phyloP scores from a whole-genome alignment of 345 rosid genomes.

The Eucalyptus marginata region DNA sequence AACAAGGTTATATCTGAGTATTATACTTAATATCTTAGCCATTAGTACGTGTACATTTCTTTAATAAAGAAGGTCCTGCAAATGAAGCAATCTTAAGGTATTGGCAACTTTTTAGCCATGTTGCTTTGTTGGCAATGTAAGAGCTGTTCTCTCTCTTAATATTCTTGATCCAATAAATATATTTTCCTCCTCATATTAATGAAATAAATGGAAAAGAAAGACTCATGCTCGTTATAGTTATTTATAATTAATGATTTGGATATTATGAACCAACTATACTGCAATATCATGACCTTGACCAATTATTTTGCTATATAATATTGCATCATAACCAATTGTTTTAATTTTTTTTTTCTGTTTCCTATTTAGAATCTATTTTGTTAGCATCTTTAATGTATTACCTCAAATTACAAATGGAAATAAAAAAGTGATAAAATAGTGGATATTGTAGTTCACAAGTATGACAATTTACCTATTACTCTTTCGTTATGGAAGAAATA shows the following conservation, averaged over 20 bases:
- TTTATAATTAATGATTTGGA: neutral
- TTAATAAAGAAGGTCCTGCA: neutral
- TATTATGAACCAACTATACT: neutral
- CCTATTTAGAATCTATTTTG: neutral
- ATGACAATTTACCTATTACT: accelerated
- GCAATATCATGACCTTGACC: neutral
- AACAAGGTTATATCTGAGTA: too few species aligned
- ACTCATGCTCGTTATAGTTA: accelerated
- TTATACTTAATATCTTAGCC: too few species aligned
- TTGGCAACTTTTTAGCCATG: neutral
- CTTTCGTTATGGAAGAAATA: too few species aligned
- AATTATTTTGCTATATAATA: neutral
- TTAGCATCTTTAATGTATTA: neutral
- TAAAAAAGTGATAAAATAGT: neutral
- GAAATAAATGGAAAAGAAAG: too few species aligned
- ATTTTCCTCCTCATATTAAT: too few species aligned
- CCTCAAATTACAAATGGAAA: neutral
- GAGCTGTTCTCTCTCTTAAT: neutral
- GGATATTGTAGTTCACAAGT: accelerated
- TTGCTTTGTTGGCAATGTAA: neutral
- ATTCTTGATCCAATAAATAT: neutral
- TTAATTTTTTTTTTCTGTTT: too few species aligned
- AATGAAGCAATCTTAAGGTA: neutral
- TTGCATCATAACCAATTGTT: neutral
- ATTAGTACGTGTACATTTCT: too few species aligned